phyloP scores from a whole-genome alignment of 2,329 filamentous ascomycete species.

The Ascochyta koolunga region DNA sequence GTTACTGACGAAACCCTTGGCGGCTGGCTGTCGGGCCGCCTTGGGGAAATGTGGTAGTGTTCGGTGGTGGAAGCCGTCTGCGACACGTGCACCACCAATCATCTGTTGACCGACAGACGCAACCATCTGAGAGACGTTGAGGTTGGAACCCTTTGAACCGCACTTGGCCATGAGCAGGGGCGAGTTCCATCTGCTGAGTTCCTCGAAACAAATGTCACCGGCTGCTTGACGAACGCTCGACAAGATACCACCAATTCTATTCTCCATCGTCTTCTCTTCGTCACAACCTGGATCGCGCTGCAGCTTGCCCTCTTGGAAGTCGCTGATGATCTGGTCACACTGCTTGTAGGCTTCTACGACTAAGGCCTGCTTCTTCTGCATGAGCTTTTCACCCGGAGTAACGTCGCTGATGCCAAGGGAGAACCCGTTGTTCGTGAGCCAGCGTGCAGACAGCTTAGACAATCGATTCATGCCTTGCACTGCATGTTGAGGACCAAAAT shows the following conservation, averaged over 20 bases:
- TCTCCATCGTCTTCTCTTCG: conserved; percentile 90
- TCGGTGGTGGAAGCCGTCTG: conserved; percentile 95
- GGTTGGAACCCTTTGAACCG: conserved; percentile 93
- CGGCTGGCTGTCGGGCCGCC: conserved; percentile 86
- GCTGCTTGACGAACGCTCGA: conserved; percentile 91
- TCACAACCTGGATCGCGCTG: conserved; percentile 88
- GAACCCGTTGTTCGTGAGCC: conserved; percentile 88
- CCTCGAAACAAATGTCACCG: conserved; percentile 87
- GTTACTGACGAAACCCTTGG: conserved; percentile 95
- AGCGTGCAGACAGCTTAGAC: conserved; percentile 86
- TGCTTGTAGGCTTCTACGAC: conserved; percentile 79
- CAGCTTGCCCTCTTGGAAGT: conserved; percentile 79
- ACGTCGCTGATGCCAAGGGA: conserved; percentile 97
- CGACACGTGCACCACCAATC: conserved; percentile 89
- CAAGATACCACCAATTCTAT: conserved; percentile 85
- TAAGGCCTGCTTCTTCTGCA: conserved; percentile 74
- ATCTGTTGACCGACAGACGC: conserved; percentile 97
- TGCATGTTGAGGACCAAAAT: conserved; percentile 89
- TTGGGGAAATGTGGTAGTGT: conserved; percentile 95
- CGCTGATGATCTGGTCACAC: conserved; percentile 81
- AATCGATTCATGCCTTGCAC: conserved; percentile 92
- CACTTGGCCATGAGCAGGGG: conserved; percentile 97
- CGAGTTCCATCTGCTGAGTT: conserved; percentile 88
- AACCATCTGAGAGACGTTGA: conserved; percentile 99
- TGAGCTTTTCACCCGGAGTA: conserved; percentile 76